phyloP scores from a whole-genome alignment of 2,329 filamentous ascomycete species.

The Fusarium zealandicum region DNA sequence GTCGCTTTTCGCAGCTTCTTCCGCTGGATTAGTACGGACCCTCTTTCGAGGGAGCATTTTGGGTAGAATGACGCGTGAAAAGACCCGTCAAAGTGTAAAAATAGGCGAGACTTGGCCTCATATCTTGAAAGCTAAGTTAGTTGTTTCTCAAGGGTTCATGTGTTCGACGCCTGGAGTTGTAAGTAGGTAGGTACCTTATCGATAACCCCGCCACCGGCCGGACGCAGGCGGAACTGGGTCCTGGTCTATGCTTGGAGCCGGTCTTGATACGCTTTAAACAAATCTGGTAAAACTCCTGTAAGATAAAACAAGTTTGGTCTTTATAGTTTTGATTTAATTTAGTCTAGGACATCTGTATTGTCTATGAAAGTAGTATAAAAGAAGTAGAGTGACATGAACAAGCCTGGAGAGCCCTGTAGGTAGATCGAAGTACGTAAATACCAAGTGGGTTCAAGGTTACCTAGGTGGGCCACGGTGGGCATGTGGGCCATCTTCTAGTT shows the following conservation, averaged over 20 bases:
- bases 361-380: no score
- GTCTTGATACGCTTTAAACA: no score
- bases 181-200: background rate
- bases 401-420: no score
- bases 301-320: no score
- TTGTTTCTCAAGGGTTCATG: slow-evolving; percentile 26
- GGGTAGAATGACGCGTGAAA: background rate
- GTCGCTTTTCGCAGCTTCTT: slow-evolving; percentile 26
- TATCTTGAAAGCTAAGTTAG: slow-evolving; percentile 6
- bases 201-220: slow-evolving; percentile 11
- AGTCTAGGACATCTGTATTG: no score
- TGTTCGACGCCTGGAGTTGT: slow-evolving; percentile 30
- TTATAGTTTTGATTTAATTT: no score
- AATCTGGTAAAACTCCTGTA: no score
- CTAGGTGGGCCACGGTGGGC: background rate
- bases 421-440: no score
- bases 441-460: no score
- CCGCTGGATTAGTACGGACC: slow-evolving; percentile 42
- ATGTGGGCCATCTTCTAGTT: background rate
- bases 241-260: no score
- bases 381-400: no score
- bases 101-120: slow-evolving; percentile 5
- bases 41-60: slow-evolving; percentile 47
- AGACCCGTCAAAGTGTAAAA: slow-evolving; percentile 15
- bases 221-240: slow-evolving; percentile 1